These are phyloP conservation scores for Wickerhamomyces xylosicus DNA, from an alignment of 805 yeast species.

Conservation along the genomic window DNA sequence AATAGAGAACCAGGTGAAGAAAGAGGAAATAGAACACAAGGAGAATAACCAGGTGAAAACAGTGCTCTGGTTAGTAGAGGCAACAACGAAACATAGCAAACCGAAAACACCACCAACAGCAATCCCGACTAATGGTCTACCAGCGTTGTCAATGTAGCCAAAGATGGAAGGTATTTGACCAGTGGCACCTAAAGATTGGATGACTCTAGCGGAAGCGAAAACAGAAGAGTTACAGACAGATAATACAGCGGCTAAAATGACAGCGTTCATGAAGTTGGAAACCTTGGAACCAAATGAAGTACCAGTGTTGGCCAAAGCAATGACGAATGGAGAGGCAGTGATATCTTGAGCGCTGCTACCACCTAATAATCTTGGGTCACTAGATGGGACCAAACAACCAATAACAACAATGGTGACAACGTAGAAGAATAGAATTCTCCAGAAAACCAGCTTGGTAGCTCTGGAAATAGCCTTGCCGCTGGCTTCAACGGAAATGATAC, in stretches of 20 bases:
- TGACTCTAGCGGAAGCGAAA: conserved; percentile 58
- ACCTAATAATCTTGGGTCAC: conserved; percentile 33
- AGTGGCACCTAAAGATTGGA: conserved; percentile 52
- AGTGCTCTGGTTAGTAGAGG: conserved; percentile 35
- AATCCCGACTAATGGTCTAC: conserved; percentile 59
- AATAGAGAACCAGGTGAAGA: conserved; percentile 57
- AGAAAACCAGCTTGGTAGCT: conserved; percentile 63
- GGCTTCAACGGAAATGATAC: conserved; percentile 66
- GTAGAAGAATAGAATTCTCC: conserved; percentile 71
- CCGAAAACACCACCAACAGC: conserved; percentile 42
- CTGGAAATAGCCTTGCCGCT: conserved; percentile 60
- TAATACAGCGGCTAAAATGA: conserved; percentile 56
- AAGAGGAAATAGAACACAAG: conserved; percentile 46
- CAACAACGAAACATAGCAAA: conserved; percentile 46
- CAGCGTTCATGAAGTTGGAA: conserved; percentile 56
- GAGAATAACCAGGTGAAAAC: conserved; percentile 62
- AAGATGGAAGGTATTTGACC: conserved; percentile 51
- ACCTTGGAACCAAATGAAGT: conserved; percentile 44
- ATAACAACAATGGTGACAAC: conserved; percentile 43
- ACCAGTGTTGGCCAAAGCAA: conserved; percentile 58
- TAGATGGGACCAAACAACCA: conserved; percentile 66
- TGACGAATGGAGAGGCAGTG: conserved; percentile 73
- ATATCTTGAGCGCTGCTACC: conserved; percentile 45
- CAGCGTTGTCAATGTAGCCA: conserved; percentile 55
- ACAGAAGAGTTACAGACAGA: conserved; percentile 68